Conservation (phyloP, 2,329 filamentous ascomycete species). For the Paecilomyces niveus region DNA sequence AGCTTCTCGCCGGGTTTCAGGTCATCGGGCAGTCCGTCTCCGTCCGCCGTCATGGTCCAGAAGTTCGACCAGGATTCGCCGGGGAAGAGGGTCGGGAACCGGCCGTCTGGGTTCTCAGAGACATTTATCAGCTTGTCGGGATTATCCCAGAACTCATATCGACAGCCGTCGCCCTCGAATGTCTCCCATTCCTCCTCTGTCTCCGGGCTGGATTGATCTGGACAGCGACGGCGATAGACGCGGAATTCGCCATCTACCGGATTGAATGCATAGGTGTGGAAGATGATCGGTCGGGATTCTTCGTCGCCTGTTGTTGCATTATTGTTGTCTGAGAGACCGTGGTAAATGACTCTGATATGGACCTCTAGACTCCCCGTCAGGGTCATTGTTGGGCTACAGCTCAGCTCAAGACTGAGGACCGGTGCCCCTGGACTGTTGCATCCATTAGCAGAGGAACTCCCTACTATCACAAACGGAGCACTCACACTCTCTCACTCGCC, state of each 20-base stretch:
- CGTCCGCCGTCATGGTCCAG: background rate
- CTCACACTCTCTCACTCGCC: background rate
- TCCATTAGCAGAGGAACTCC: background rate
- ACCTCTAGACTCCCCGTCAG: background rate
- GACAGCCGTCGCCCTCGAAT: background rate
- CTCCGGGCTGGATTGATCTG: constrained; percentile 1
- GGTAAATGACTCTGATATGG: constrained; percentile 1
- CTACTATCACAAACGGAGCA: background rate
- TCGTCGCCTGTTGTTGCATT: background rate
- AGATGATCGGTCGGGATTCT: constrained; percentile 1
- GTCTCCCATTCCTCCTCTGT: constrained; percentile 3
- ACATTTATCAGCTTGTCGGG: background rate
- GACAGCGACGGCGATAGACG: constrained; percentile 1
- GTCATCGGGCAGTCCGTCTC: background rate
- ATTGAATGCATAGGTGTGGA: background rate
- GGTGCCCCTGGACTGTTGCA: background rate
- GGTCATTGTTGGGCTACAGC: background rate
- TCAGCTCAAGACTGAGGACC: background rate
- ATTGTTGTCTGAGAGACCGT: constrained; percentile 1
- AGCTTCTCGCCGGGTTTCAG: constrained; percentile 1
- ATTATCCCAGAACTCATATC: constrained; percentile 1
- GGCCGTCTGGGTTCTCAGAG: background rate
- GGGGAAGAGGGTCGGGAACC: background rate
- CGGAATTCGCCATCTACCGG: background rate
- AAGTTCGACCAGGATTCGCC: constrained; percentile 2